phyloP scores from a whole-genome alignment of 805 yeast species.

The Spathaspora girioi region DNA sequence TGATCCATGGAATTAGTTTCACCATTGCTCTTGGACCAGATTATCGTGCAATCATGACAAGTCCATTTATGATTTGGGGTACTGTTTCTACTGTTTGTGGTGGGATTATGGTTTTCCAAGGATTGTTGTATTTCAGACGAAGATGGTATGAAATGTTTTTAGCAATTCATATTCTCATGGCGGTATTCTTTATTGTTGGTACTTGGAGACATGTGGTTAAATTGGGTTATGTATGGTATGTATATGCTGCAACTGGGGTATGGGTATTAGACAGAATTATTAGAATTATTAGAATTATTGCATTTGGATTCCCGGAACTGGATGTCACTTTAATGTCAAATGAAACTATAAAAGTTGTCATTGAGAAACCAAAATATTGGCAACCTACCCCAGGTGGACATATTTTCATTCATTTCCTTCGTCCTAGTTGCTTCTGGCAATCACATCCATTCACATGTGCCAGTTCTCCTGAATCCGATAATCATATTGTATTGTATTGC shows the following conservation, averaged over 20 bases:
- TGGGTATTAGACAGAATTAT: constrained; percentile 68
- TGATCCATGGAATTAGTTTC: constrained; percentile 23
- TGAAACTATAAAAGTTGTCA: constrained; percentile 46
- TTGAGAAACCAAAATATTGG: constrained; percentile 55
- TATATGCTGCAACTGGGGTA: constrained; percentile 52
- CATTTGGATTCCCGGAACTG: constrained; percentile 60
- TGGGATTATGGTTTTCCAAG: constrained; percentile 40
- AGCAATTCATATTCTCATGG: constrained; percentile 52
- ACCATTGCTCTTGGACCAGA: constrained; percentile 8
- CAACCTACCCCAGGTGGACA: constrained; percentile 57
- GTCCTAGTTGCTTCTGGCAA: constrained; percentile 50
- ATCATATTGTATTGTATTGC: constrained; percentile 28
- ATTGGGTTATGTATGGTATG: constrained; percentile 28
- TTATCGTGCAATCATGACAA: constrained; percentile 8
- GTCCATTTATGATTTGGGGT: constrained; percentile 22
- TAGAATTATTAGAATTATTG: constrained; percentile 50
- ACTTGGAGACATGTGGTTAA: constrained; percentile 48
- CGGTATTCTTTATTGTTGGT: constrained; percentile 41
- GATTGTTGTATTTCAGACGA: constrained; percentile 41
- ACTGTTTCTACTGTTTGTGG: constrained; percentile 29
- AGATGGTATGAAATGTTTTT: constrained; percentile 51
- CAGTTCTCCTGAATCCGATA: constrained; percentile 12
- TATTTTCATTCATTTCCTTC: constrained; percentile 51
- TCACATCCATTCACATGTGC: constrained; percentile 63
- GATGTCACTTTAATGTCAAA: constrained; percentile 35